phyloP scores from a whole-genome alignment of 148 eudicot genomes.

The Amaranthus cruentus region DNA sequence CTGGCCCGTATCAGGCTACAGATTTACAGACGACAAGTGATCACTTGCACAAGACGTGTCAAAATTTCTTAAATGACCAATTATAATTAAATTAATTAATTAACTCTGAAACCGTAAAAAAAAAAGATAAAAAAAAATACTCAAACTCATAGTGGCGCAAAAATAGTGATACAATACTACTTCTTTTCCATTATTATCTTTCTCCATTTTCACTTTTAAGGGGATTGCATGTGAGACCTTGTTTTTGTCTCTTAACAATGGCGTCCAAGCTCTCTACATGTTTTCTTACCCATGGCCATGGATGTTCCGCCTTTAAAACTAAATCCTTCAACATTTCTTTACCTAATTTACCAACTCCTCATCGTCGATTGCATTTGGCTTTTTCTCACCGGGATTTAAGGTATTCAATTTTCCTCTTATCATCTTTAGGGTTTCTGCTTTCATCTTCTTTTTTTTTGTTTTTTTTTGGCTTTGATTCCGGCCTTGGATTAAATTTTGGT shows the following conservation, averaged over 20 bases:
- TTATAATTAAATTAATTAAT: no score
- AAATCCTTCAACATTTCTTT: conserved; percentile 23
- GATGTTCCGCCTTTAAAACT: conserved; percentile 26
- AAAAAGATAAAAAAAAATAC: no score
- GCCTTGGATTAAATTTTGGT: not conserved
- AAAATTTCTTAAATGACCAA: no score
- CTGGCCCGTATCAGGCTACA: no score
- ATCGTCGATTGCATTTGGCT: conserved; percentile 23
- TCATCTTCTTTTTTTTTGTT: not conserved
- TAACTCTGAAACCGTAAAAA: no score
- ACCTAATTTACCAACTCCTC: not conserved
- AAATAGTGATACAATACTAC: not conserved
- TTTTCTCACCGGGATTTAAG: not conserved
- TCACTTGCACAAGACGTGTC: no score
- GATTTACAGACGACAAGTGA: no score
- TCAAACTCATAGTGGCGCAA: not conserved
- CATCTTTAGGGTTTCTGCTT: not conserved
- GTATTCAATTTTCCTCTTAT: not conserved
- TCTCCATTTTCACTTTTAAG: conserved; percentile 1
- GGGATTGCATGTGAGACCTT: not conserved
- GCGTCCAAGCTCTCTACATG: conserved; percentile 37
- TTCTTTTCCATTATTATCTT: not conserved
- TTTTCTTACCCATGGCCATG: conserved; percentile 38
- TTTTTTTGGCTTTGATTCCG: not conserved
- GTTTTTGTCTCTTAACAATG: conserved; percentile 26